Base-by-base conservation (phyloP, 257 asterid genomes). In the Scutellaria baicalensis region DNA sequence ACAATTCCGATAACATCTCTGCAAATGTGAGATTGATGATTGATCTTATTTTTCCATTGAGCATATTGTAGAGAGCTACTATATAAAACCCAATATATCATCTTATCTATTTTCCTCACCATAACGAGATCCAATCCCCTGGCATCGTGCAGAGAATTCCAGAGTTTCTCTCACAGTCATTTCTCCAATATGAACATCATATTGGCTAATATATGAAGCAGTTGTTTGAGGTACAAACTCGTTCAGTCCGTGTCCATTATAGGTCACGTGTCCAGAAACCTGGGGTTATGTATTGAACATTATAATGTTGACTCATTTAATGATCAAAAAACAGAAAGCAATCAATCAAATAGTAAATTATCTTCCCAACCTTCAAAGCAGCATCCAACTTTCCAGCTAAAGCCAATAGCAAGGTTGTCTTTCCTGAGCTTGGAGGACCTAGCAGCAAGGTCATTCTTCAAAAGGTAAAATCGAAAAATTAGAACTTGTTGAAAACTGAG, bases 371-470 rank as follows among this genome's bases (percentile, higher is more conserved):
- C 73, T 81, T 67, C 60, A 81, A 59, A 20, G 33, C 0, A 13
- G 73, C 1, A 31, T 75, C 81, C 31, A 81, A 61, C 51, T 72
- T 75, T 50, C 85, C 85, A 5, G 85, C 72, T 65, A 81, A 78
- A 64, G 83, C 78, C 58, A 68, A 39, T 74, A 81, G 49, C 16
- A 81, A 42, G 0, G 83, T 81, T 1, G 85, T 81, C 71, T 81
- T 81, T 57, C 85, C 85, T n/a, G 83, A 81, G 63, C 79, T 68
- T 3, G 85, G 81, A 68, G 83, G 85, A 21, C 85, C 85, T 68
- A 81, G 47, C 39, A 81, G 77, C 69, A 81, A 44, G 5, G 81
- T 71, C 85, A 78, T 74, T 74, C 83, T 81, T 58, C 59, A 40
- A 61, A 50, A 62, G 18, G 3, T 18, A 3, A 55, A 9, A 23